Evolutionary conservation across 257 asterid genomes (phyloP).

Genomic region (Solanum sejunctum): DNA sequence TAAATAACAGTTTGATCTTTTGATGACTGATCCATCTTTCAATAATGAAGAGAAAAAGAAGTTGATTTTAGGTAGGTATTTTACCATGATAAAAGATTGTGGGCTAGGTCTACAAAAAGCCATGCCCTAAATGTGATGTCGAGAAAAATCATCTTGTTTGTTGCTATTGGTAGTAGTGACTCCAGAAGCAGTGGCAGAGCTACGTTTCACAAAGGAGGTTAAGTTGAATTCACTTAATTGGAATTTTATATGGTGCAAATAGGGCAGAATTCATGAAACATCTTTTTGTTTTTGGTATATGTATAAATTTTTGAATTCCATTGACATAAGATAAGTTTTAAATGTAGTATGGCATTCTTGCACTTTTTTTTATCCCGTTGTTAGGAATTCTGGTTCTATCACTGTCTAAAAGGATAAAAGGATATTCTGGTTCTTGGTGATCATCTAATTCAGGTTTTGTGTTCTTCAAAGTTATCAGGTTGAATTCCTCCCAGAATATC

Average conservation of each 20-base stretch:
- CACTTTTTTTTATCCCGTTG: neutral
- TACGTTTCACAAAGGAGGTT: neutral
- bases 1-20: neutral
- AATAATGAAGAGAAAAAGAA: neutral
- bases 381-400: neutral
- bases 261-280: neutral
- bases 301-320: neutral
- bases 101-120: neutral
- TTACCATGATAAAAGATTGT: neutral
- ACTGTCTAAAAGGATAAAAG: neutral
- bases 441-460: neutral
- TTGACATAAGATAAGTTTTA: neutral
- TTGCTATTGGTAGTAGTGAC: neutral
- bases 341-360: neutral
- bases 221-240: neutral
- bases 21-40: neutral
- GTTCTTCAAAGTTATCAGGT: neutral
- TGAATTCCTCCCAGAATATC: neutral
- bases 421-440: neutral
- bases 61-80: neutral
- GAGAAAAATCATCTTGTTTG: neutral
- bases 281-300: neutral
- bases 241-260: neutral
- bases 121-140: neutral
- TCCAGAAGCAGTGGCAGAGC: neutral